Evolutionary conservation across 2,329 filamentous ascomycete genomes (phyloP).

Genomic region (Monosporascus cannonballus): DNA sequence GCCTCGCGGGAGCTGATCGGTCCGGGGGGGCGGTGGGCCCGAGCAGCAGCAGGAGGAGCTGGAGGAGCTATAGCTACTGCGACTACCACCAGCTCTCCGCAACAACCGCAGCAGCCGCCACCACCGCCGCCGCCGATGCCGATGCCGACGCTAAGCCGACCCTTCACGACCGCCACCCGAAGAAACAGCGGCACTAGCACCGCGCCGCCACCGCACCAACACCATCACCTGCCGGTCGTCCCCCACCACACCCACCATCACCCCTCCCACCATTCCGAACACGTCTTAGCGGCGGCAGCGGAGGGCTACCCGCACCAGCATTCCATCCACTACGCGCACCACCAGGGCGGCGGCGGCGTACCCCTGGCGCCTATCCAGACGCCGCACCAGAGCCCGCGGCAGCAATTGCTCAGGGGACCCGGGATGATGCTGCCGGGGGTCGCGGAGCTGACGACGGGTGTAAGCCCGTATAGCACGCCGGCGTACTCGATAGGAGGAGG

Average conservation of each 20-base stretch:
- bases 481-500: conserved; percentile 40
- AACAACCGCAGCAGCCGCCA: conserved; percentile 3
- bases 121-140: conserved; percentile 15
- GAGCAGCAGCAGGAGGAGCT: conserved; percentile 16
- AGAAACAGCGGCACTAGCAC: conserved; percentile 30
- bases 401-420: conserved; percentile 31
- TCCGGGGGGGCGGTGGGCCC: conserved; percentile 39
- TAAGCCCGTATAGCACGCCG: conserved; percentile 55
- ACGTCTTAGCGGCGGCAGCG: conserved; percentile 7
- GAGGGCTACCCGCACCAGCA: background rate
- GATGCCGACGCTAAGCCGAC: conserved; percentile 24
- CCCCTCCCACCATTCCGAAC: conserved; percentile 18
- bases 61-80: too few species aligned
- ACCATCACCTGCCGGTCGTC: conserved; percentile 21
- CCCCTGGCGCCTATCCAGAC: conserved; percentile 5
- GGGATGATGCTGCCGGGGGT: conserved; percentile 50
- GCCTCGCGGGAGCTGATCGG: conserved; percentile 36
- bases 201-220: conserved; percentile 16
- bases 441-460: conserved; percentile 57
- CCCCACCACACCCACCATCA: conserved; percentile 21
- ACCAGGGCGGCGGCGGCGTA: background rate
- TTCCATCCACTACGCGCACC: background rate
- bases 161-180: conserved; percentile 27
- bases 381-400: conserved; percentile 21
- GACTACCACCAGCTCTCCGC: too few species aligned